Conservation (phyloP, 495 filamentous ascomycete genomes). For the Penicillium malachiteum region DNA sequence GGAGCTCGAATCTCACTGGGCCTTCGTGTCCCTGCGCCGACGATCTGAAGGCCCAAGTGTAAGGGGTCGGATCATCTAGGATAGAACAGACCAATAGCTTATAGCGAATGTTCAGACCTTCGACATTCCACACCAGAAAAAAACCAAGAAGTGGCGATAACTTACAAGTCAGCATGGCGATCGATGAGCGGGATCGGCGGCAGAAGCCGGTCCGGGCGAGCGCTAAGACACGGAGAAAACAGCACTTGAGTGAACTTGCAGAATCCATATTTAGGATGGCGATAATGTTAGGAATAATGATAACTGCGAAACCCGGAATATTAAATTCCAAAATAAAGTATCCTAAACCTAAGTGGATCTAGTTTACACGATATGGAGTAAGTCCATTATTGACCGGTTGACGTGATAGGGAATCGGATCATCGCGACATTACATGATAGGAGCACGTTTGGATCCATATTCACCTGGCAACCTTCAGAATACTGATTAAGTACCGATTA, state of each 20-base stretch:
- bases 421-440: constrained; percentile 21
- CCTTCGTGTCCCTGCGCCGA: constrained; percentile 13
- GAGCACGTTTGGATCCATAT: constrained; percentile 10
- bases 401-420: constrained; percentile 2
- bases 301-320: too few relatives aligned
- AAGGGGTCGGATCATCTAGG: constrained; percentile 8
- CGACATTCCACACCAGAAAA: neutral
- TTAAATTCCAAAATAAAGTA: neutral
- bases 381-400: neutral
- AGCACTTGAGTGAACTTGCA: neutral
- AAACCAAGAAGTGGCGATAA: too few relatives aligned
- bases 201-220: neutral
- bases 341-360: neutral
- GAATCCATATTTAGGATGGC: neutral
- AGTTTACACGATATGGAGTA: neutral
- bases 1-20: constrained; percentile 7
- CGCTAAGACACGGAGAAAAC: neutral
- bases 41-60: constrained; percentile 11
- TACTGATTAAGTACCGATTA: neutral
- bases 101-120: constrained; percentile 6
- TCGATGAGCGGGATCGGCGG: constrained; percentile 2
- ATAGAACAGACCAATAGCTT: constrained; percentile 9
- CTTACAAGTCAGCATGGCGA: neutral
- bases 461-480: neutral
- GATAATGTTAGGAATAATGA: neutral